These are phyloP conservation scores for Phytophthora brassicae DNA, from an alignment of 352 stramenopile species.

Conservation along the genomic window DNA sequence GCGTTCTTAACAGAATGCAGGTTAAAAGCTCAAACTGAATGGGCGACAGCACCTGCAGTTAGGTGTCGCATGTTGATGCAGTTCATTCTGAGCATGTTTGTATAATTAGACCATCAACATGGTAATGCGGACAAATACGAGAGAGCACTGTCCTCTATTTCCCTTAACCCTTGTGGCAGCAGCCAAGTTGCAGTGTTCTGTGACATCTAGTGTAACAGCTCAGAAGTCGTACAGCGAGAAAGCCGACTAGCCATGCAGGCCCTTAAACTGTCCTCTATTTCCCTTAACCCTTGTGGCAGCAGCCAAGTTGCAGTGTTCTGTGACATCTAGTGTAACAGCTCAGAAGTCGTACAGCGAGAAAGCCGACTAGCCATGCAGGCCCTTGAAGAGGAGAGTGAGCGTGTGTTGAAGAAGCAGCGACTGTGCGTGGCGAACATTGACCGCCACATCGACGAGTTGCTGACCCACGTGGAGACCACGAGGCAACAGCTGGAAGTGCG, in stretches of 20 bases:
- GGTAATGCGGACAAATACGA: neutral
- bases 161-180: neutral
- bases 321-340: conserved; percentile 2
- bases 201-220: conserved; percentile 2
- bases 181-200: conserved; percentile 14
- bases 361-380: conserved; percentile 53
- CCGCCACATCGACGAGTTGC: conserved; percentile 59
- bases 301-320: conserved; percentile 14
- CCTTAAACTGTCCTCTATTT: neutral
- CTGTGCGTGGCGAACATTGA: conserved; percentile 62
- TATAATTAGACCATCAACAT: no score
- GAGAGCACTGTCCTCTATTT: neutral
- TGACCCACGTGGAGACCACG: conserved; percentile 58
- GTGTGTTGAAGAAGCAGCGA: conserved; percentile 76
- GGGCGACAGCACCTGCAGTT: no score
- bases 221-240: neutral
- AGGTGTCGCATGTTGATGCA: neutral
- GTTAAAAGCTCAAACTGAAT: no score
- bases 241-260: no score
- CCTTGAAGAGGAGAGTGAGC: conserved; percentile 58
- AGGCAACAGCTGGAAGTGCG: conserved; percentile 61
- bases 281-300: neutral
- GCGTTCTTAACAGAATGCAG: neutral
- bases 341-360: neutral
- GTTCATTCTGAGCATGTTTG: no score